These are phyloP conservation scores for Cetradonia linearis DNA, from an alignment of 495 filamentous ascomycete species.

Conservation along the genomic window DNA sequence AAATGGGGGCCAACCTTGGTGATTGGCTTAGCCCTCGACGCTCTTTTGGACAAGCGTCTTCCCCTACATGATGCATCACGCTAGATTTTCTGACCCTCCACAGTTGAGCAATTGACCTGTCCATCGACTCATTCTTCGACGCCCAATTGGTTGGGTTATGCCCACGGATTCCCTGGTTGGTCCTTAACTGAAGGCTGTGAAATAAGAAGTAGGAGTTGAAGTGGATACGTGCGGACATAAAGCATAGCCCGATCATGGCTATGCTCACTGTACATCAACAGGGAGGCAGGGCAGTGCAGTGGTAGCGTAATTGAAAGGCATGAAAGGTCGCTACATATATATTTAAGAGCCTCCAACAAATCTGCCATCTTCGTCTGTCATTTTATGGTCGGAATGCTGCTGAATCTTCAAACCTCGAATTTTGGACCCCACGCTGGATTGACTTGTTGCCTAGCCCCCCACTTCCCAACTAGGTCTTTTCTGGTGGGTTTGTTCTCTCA, in stretches of 20 bases:
- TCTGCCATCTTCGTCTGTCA: background rate
- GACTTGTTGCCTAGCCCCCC: background rate
- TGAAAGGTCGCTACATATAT: no score
- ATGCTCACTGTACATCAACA: background rate
- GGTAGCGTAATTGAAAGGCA: background rate
- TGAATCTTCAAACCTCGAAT: no score
- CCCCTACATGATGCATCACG: background rate
- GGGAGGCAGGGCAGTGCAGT: background rate
- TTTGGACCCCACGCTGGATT: background rate
- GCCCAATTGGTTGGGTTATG: background rate
- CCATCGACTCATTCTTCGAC: background rate
- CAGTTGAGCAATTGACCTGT: background rate
- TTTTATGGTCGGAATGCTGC: background rate
- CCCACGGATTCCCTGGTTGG: background rate
- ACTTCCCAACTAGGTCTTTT: background rate
- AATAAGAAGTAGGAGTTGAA: background rate
- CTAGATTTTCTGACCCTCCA: background rate
- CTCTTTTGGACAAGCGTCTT: background rate
- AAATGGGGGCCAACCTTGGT: background rate
- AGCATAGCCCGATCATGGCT: slow-evolving; percentile 1
- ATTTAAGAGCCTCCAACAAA: background rate
- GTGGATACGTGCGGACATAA: background rate
- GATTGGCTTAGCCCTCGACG: background rate
- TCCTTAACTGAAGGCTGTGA: background rate
- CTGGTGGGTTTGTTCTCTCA: background rate